phyloP scores from a whole-genome alignment of 805 yeast species.

The Kuraishia piskuri region DNA sequence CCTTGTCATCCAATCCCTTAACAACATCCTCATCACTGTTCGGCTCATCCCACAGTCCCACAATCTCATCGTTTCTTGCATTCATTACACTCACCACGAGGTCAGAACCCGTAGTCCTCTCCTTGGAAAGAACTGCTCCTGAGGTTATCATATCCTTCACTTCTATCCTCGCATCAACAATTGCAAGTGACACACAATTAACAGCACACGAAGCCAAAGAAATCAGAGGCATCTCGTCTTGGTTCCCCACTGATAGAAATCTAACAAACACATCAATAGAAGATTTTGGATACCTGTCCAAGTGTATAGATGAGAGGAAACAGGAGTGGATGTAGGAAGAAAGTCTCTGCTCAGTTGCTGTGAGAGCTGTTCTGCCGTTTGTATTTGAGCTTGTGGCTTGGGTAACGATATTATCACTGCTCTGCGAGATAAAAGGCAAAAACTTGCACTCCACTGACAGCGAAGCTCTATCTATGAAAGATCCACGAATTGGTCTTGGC shows the following conservation, averaged over 20 bases:
- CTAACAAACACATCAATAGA: conserved; percentile 73
- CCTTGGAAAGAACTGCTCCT: conserved; percentile 22
- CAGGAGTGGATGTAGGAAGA: conserved; percentile 29
- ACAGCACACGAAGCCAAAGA: conserved; percentile 32
- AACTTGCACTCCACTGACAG: conserved; percentile 53
- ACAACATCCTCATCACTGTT: conserved; percentile 9
- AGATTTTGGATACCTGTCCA: conserved; percentile 82
- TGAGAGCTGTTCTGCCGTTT: conserved; percentile 25
- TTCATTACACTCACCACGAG: conserved; percentile 43
- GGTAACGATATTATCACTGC: conserved; percentile 16
- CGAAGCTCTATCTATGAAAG: conserved; percentile 59
- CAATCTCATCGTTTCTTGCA: conserved; percentile 46
- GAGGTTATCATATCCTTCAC: conserved; percentile 67
- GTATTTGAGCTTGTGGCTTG: conserved; percentile 4
- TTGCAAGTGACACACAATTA: conserved; percentile 62
- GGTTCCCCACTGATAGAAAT: conserved; percentile 40
- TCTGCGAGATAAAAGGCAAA: conserved; percentile 39
- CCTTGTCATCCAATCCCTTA: conserved; percentile 17
- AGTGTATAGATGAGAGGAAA: conserved; percentile 35
- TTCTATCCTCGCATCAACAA: conserved; percentile 82
- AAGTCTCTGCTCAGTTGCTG: conserved; percentile 35
- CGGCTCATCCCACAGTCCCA: conserved; percentile 49
- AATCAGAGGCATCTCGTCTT: conserved; percentile 19
- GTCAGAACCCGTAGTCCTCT: conserved; percentile 16
- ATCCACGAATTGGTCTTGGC: conserved; percentile 74